These are phyloP conservation scores for Suillus alpinus DNA, from an alignment of 768 basidiomycete species.

Conservation along the genomic window DNA sequence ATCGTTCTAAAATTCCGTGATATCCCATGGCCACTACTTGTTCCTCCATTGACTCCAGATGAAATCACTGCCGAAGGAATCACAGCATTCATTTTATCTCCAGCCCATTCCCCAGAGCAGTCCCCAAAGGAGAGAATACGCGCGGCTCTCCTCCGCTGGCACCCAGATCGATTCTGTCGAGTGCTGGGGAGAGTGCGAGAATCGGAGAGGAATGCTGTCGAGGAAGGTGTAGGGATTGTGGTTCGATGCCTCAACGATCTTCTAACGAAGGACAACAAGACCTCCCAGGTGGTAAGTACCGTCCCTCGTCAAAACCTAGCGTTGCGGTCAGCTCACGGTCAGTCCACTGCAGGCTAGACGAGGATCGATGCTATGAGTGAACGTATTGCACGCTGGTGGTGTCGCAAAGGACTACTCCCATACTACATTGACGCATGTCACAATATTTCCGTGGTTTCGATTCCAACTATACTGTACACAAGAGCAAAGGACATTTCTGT, in stretches of 20 bases:
- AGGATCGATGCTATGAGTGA: conserved; percentile 6
- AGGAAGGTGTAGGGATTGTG: conserved; percentile 63
- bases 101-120: conserved; percentile 56
- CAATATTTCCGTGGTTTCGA: neutral
- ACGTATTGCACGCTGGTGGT: neutral
- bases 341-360: conserved; percentile 15
- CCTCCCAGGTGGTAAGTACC: conserved; percentile 17
- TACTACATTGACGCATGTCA: neutral
- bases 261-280: conserved; percentile 39
- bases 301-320: neutral
- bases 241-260: conserved; percentile 67
- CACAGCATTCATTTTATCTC: conserved; percentile 58
- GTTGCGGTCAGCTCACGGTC: neutral
- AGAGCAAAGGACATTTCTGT: neutral
- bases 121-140: conserved; percentile 66
- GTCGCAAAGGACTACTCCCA: neutral
- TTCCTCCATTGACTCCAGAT: conserved; percentile 38
- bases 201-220: conserved; percentile 50
- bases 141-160: conserved; percentile 70
- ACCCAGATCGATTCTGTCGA: conserved; percentile 74
- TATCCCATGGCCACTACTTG: conserved; percentile 70
- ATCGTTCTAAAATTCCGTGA: conserved; percentile 48
- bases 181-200: conserved; percentile 50
- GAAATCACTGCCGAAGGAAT: conserved; percentile 59
- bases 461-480: neutral